Conservation (phyloP, 768 basidiomycete genomes). For the Lactarius sp. region DNA sequence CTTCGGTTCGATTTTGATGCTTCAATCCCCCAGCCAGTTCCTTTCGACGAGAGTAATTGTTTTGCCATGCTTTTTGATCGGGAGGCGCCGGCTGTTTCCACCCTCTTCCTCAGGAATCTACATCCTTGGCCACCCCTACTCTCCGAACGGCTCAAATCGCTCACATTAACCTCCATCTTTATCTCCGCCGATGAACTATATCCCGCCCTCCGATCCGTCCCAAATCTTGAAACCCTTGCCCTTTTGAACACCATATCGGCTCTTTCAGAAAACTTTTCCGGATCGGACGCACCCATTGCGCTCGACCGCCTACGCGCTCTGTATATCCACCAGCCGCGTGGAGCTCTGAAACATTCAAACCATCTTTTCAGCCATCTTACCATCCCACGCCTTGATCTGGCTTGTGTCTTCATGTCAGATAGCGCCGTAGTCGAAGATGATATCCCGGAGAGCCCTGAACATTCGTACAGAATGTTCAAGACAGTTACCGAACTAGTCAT, state of each 20-base stretch:
- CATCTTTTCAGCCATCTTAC: slow-evolving; percentile 8
- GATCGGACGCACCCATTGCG: slow-evolving; percentile 7
- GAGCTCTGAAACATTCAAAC: slow-evolving; percentile 17
- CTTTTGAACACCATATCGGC: slow-evolving; percentile 18
- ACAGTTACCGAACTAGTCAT: slow-evolving; percentile 16
- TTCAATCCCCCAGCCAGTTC: slow-evolving; percentile 16
- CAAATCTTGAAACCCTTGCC: slow-evolving; percentile 18
- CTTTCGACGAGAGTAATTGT: slow-evolving; percentile 14
- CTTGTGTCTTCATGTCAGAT: slow-evolving; percentile 19
- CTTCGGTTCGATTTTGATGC: slow-evolving; percentile 23
- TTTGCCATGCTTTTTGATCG: slow-evolving; percentile 18
- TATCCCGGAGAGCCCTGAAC: slow-evolving; percentile 16
- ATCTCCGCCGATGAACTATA: slow-evolving; percentile 22
- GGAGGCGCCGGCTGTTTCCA: slow-evolving; percentile 9
- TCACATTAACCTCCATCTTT: slow-evolving; percentile 16
- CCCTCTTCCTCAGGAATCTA: slow-evolving; percentile 16
- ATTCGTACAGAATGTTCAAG: slow-evolving; percentile 12
- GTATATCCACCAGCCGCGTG: slow-evolving; percentile 18
- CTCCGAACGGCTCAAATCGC: slow-evolving; percentile 17
- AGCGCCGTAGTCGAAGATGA: slow-evolving; percentile 20
- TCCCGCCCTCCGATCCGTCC: slow-evolving; percentile 17
- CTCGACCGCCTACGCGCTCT: slow-evolving; percentile 18
- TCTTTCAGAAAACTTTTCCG: slow-evolving; percentile 18
- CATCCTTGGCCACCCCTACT: slow-evolving; percentile 21
- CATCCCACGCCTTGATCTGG: slow-evolving; percentile 18